Evolutionary conservation across 495 filamentous ascomycete genomes (phyloP).

Genomic region (Hapsidospora chrysogenum): DNA sequence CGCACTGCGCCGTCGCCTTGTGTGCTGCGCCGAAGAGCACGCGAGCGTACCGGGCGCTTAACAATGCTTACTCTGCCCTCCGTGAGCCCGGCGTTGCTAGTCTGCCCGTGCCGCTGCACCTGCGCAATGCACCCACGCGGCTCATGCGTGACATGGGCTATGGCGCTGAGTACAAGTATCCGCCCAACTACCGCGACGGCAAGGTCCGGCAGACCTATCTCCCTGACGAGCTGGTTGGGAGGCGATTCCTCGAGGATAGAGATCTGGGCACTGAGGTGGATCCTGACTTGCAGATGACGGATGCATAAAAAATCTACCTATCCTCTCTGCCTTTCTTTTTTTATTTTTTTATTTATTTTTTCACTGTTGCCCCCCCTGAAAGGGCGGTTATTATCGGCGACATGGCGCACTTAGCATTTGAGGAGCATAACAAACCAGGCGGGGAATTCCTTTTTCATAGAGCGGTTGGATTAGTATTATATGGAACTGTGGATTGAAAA

Average conservation of each 20-base stretch:
- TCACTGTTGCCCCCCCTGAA: too few species aligned
- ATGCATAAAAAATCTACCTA: too few species aligned
- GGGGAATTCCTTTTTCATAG: too few species aligned
- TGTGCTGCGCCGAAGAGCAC: constrained; percentile 73
- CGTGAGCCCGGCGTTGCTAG: constrained; percentile 63
- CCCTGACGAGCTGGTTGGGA: constrained; percentile 50
- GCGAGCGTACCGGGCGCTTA: constrained; percentile 66
- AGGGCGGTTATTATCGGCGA: too few species aligned
- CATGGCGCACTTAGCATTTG: too few species aligned
- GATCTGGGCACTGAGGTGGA: constrained; percentile 72
- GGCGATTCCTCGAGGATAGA: constrained; percentile 61
- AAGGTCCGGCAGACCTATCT: constrained; percentile 80
- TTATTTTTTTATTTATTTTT: too few species aligned
- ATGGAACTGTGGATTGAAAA: too few species aligned
- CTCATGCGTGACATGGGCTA: constrained; percentile 88
- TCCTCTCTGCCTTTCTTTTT: too few species aligned
- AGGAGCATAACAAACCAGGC: too few species aligned
- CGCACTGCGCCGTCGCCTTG: constrained; percentile 73
- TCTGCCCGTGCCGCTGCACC: constrained; percentile 67
- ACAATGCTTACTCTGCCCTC: constrained; percentile 57
- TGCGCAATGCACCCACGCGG: constrained; percentile 80
- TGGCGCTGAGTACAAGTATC: constrained; percentile 90
- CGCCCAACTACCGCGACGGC: constrained; percentile 76
- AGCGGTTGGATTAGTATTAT: too few species aligned
- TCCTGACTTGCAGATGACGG: constrained; percentile 27